Evolutionary conservation across 1,139 yeast species (phyloP), one percentile per base, ranked within the genome.

Genomic region (Hyphopichia wangnamkhiaoensis): DNA sequence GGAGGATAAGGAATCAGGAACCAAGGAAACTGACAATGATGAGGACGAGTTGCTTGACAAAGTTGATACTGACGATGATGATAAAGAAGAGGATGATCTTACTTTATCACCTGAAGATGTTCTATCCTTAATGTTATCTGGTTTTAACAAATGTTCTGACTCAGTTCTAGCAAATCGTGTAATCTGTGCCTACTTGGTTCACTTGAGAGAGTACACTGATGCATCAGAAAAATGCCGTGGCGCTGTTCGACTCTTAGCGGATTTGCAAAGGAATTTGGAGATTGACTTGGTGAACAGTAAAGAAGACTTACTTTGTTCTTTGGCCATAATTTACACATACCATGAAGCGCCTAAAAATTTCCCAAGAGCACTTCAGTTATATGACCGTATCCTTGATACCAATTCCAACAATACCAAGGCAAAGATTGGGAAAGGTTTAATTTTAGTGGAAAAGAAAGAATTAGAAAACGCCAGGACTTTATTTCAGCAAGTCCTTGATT

Each of bases 331-430:
- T 0, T 87, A 89, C 53, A 88, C 95, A 0, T 84, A 86, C 54
- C 77, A 82, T 55, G 96, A 91, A 56, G 87, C 96, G 0, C 98
- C 98, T 5, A 89, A 89, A 58, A 86, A 91, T 59, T 89, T 80
- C 54, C 71, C 77, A 8, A 71, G 83, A 29, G 98, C 98, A 0
- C 58, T 86, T 33, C 79, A 79, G 35, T 63, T 90, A 20, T 93
- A 85, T 58, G 85, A 84, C 37, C 66, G 72, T 24, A 79, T 90
- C 7, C 67, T 88, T 23, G 52, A 52, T 2, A 64, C 65, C 3
- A 78, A 77, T 38, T 52, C 61, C 1, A 37, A 43, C 6, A 79
- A 82, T 49, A 63, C 74, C 3, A 73, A 73, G 35, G 95, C 96
- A 0, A 71, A 77, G 45, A 74, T 91, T 26, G 98, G 98, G 10